Percentiles rank a stretch among this genome's conserved stretches.
Conservation (phyloP, 352 stramenopile genomes). For the Pythium brassicae region DNA sequence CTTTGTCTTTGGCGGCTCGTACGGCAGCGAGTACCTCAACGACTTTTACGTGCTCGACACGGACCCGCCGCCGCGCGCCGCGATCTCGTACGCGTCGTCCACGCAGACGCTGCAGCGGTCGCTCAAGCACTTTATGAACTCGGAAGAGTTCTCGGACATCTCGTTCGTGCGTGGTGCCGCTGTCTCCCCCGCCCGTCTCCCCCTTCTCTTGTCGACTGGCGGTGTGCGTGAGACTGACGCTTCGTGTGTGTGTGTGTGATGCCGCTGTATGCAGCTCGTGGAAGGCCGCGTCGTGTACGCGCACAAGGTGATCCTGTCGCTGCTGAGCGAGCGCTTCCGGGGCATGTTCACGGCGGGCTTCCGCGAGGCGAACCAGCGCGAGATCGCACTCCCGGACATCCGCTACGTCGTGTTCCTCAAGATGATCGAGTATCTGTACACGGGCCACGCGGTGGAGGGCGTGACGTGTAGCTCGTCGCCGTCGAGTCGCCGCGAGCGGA, state of each 20-base stretch:
- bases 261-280: constrained; percentile 53
- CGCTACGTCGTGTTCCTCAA: constrained; percentile 88
- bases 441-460: constrained; percentile 41
- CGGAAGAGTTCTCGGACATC: constrained; percentile 93
- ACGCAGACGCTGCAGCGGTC: constrained; percentile 59
- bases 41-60: constrained; percentile 95
- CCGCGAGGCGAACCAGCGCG: constrained; percentile 68
- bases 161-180: constrained; percentile 75
- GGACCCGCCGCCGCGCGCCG: constrained; percentile 83
- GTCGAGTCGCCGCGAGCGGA: not conserved
- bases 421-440: constrained; percentile 96
- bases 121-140: constrained; percentile 89
- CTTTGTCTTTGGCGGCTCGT: constrained; percentile 93
- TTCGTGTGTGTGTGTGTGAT: not conserved
- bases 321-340: constrained; percentile 91
- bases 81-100: constrained; percentile 77
- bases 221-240: not conserved
- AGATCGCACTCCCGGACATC: constrained; percentile 90
- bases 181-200: not conserved
- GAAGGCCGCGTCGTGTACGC: constrained; percentile 90
- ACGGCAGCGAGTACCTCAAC: constrained; percentile 91
- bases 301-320: constrained; percentile 93
- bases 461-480: not conserved
- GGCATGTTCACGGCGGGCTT: constrained; percentile 95
- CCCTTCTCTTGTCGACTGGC: too few relatives aligned